Evolutionary conservation across 192 early-diverging fungal genomes (phyloP).

Genomic region (Spizellomyces punctatus): DNA sequence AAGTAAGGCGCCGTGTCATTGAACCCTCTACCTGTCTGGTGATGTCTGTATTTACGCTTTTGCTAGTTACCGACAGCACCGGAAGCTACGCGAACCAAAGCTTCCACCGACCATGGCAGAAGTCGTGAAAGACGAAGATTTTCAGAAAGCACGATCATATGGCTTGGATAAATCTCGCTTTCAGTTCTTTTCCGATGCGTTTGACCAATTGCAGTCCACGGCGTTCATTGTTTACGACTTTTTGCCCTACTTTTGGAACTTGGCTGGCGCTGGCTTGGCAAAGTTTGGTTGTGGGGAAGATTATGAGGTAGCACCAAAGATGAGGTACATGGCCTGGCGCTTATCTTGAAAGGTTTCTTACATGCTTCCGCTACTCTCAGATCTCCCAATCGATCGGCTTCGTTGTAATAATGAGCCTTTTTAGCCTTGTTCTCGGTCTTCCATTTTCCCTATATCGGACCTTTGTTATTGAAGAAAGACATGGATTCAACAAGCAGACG

Average conservation of each 20-base stretch:
- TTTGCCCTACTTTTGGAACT: conserved; percentile 74
- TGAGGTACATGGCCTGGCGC: conserved; percentile 2
- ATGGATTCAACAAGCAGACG: conserved; percentile 97
- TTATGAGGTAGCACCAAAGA: conserved; percentile 60
- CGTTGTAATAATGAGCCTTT: conserved; percentile 55
- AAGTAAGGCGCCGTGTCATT: conserved; percentile 41
- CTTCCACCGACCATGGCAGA: conserved; percentile 69
- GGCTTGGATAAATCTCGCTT: conserved; percentile 81
- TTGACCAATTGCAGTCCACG: conserved; percentile 69
- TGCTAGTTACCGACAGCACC: conserved; percentile 71
- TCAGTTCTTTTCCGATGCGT: conserved; percentile 64
- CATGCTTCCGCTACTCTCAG: conserved; percentile 38
- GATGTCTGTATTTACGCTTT: not conserved
- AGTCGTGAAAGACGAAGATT: conserved; percentile 76
- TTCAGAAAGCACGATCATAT: conserved; percentile 81
- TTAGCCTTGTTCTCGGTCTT: conserved; percentile 66
- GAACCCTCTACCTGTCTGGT: not conserved
- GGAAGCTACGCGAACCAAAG: conserved; percentile 63
- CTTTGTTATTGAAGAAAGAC: conserved; percentile 92
- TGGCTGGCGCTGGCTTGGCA: conserved; percentile 56
- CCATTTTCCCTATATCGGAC: conserved; percentile 87
- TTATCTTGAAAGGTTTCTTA: not conserved
- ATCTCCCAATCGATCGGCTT: conserved; percentile 85
- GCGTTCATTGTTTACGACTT: conserved; percentile 69
- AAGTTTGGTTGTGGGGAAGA: conserved; percentile 57